Conservation (phyloP, 768 basidiomycete species). For the Russula olivacea region DNA sequence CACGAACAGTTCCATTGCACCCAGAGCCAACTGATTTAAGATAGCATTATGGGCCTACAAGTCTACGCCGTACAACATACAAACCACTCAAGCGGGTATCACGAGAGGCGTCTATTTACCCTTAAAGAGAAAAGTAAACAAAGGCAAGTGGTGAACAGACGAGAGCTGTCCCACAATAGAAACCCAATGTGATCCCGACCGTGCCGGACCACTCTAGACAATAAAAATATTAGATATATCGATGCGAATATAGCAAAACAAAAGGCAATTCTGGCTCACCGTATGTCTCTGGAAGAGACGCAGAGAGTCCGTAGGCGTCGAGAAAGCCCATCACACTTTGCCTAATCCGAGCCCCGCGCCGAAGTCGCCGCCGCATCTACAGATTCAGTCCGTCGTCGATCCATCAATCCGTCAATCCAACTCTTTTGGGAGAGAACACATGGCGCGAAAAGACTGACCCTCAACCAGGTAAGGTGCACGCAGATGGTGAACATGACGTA, state of each 20-base stretch:
- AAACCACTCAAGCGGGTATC: background rate
- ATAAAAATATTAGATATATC: background rate
- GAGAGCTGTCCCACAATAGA: constrained; percentile 8
- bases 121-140: background rate
- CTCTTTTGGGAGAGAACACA: background rate
- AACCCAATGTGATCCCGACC: constrained; percentile 4
- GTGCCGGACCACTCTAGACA: constrained; percentile 9
- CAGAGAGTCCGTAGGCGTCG: background rate
- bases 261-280: background rate
- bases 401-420: background rate
- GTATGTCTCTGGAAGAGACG: background rate
- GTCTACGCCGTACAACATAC: background rate
- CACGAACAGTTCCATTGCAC: too few relatives aligned
- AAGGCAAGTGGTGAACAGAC: constrained; percentile 9
- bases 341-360: background rate
- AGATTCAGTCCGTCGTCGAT: background rate
- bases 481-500: background rate
- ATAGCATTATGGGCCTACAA: too few relatives aligned
- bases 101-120: background rate
- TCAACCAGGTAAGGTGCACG: background rate
- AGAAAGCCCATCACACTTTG: background rate
- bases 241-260: background rate
- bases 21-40: too few relatives aligned
- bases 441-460: background rate
- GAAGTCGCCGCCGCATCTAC: background rate